These are phyloP conservation scores for Cucurbita moschata DNA, from an alignment of 306 rosid genomes.

Conservation along the genomic window DNA sequence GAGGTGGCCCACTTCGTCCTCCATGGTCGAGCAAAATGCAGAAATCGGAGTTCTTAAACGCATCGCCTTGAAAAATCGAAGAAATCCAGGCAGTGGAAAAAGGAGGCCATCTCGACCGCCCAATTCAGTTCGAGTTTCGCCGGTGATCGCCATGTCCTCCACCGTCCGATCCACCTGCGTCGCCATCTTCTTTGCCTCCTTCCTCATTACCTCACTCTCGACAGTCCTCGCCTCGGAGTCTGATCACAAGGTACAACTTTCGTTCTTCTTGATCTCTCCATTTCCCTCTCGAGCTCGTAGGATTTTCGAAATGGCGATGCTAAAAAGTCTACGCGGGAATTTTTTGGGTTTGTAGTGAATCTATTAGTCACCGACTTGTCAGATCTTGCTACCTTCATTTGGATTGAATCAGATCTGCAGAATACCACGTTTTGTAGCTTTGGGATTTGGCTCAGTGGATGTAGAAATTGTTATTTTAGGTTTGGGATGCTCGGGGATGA, in stretches of 20 bases:
- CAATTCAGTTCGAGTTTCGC: constrained; percentile 32
- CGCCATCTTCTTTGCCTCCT: constrained; percentile 13
- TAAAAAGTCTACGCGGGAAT: not conserved
- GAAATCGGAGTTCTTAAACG: not conserved
- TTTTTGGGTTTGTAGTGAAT: not conserved
- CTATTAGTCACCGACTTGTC: not conserved
- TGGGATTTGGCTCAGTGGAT: not conserved
- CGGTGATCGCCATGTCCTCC: constrained; percentile 52
- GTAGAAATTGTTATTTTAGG: not conserved
- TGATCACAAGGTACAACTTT: constrained; percentile 69
- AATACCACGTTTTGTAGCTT: not conserved
- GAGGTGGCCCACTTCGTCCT: not conserved
- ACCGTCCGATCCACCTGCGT: constrained; percentile 39
- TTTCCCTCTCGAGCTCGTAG: not conserved
- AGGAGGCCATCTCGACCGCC: constrained; percentile 14
- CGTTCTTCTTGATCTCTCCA: not conserved
- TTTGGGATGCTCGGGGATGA: not conserved
- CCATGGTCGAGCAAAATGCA: not conserved
- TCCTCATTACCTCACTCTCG: constrained; percentile 26
- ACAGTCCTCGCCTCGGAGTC: constrained; percentile 57
- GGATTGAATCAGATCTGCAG: constrained; percentile 1
- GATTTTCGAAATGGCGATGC: not conserved
- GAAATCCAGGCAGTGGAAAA: not conserved
- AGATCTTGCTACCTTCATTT: not conserved
- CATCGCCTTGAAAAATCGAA: not conserved